These are phyloP conservation scores for Trichoderma erinaceum DNA, from an alignment of 495 filamentous ascomycete species.

Conservation along the genomic window DNA sequence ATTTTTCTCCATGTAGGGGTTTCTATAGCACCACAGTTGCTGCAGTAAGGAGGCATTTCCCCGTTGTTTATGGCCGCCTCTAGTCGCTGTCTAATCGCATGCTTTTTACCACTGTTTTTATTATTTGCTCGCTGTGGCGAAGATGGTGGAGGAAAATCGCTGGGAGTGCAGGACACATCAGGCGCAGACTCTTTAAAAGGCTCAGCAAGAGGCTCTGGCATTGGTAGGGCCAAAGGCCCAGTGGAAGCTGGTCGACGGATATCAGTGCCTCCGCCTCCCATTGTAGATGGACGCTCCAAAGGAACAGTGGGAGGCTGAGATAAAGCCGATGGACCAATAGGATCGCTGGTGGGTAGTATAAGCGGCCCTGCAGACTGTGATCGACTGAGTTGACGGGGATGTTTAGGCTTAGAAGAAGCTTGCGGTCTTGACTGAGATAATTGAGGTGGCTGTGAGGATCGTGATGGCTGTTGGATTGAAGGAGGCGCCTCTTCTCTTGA, in stretches of 20 bases:
- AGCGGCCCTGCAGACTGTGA: conserved; percentile 15
- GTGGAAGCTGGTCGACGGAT: neutral
- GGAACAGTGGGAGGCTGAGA: neutral
- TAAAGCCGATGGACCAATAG: conserved; percentile 32
- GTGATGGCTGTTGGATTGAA: neutral
- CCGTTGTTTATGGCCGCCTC: conserved; percentile 63
- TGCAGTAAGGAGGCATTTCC: conserved; percentile 75
- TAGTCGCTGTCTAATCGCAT: conserved; percentile 56
- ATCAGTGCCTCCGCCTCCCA: neutral
- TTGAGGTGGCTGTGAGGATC: conserved; percentile 2
- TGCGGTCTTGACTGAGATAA: neutral
- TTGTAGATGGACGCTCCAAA: neutral
- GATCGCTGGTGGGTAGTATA: conserved; percentile 48
- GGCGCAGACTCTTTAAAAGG: conserved; percentile 15
- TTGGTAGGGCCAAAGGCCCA: neutral
- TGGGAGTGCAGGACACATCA: conserved; percentile 26
- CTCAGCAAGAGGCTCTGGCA: neutral
- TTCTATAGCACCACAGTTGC: conserved; percentile 89
- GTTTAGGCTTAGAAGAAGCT: neutral
- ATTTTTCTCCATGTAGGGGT: conserved; percentile 94
- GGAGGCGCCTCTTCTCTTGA: neutral
- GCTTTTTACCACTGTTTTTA: conserved; percentile 51
- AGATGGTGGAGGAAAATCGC: conserved; percentile 26
- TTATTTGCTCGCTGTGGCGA: conserved; percentile 36
- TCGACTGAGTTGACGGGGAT: conserved; percentile 11